Conservation (phyloP, 768 basidiomycete species). For the Favolaschia claudopus region DNA sequence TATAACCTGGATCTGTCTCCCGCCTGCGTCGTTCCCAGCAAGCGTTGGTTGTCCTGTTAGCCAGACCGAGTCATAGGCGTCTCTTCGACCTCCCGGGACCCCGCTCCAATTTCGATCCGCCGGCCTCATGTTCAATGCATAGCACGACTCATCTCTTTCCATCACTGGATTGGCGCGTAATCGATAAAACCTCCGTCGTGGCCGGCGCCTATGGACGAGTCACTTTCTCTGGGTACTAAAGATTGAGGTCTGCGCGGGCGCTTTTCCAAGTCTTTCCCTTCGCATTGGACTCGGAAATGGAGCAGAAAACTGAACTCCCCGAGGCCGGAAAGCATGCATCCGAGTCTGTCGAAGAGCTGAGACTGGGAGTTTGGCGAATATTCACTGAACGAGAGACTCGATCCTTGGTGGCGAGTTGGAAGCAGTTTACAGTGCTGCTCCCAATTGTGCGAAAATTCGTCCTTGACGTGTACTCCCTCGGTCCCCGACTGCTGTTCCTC, state of each 20-base stretch:
- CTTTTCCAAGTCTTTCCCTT: too few species aligned
- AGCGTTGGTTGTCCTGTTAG: too few species aligned
- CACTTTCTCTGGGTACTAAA: too few species aligned
- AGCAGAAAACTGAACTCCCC: slow-evolving; percentile 3
- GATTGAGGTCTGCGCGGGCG: too few species aligned
- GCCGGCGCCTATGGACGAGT: not conserved
- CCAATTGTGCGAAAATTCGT: slow-evolving; percentile 14
- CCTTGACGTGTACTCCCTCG: slow-evolving; percentile 11
- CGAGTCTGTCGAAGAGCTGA: slow-evolving; percentile 9
- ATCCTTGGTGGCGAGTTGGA: slow-evolving; percentile 9
- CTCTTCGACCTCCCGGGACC: too few species aligned
- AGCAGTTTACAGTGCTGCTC: slow-evolving; percentile 3
- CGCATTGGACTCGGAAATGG: too few species aligned
- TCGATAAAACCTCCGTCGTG: not conserved
- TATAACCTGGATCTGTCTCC: too few species aligned
- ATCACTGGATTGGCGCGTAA: not conserved
- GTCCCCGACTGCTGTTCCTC: slow-evolving; percentile 5
- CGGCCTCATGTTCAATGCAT: too few species aligned
- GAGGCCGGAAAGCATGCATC: not conserved
- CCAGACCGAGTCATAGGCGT: too few species aligned
- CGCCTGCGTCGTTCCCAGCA: too few species aligned
- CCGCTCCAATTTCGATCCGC: too few species aligned
- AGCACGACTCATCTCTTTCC: not conserved
- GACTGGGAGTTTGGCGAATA: slow-evolving; percentile 24
- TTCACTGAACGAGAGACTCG: slow-evolving; percentile 12